Evolutionary conservation across 2,329 filamentous ascomycete genomes (phyloP).

Genomic region (Colletotrichum coccodes): DNA sequence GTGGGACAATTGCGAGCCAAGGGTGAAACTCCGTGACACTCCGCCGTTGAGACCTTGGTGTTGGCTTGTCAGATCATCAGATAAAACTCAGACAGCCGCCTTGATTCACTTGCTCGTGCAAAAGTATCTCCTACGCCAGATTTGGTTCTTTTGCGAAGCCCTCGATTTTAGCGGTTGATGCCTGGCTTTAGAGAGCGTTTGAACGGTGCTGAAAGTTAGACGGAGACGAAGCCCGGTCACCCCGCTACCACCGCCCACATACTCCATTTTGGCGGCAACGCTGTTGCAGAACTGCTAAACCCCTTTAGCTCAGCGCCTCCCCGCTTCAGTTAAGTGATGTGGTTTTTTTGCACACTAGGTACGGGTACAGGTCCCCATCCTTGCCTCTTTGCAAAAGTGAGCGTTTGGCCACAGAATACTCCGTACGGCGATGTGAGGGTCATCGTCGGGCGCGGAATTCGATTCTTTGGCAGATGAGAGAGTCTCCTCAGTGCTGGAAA

Average conservation of each 20-base stretch:
- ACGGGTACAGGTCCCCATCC: no score
- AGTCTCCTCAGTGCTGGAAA: no score
- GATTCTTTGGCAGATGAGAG: no score
- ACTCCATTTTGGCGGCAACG: neutral
- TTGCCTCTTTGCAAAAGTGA: neutral
- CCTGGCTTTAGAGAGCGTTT: no score
- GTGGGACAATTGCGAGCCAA: neutral
- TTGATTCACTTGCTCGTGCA: no score
- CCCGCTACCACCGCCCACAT: neutral
- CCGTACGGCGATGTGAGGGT: no score
- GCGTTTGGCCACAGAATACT: no score
- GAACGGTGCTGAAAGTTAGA: neutral
- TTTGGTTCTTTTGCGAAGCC: neutral
- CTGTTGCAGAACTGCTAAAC: neutral
- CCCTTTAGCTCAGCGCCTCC: neutral
- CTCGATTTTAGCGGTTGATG: neutral
- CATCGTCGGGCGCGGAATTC: no score
- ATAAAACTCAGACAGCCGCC: neutral
- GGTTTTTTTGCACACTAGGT: neutral
- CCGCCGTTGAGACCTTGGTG: no score
- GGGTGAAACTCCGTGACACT: neutral
- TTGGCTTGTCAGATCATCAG: no score
- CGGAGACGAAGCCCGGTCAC: no score
- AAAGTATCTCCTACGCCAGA: neutral
- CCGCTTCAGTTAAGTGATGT: neutral